A percentile compares a stretch with the other conserved stretches of the same genome.
phyloP scores from a whole-genome alignment of 2,329 filamentous ascomycete genomes.

The Aspergillus ochraceus region DNA sequence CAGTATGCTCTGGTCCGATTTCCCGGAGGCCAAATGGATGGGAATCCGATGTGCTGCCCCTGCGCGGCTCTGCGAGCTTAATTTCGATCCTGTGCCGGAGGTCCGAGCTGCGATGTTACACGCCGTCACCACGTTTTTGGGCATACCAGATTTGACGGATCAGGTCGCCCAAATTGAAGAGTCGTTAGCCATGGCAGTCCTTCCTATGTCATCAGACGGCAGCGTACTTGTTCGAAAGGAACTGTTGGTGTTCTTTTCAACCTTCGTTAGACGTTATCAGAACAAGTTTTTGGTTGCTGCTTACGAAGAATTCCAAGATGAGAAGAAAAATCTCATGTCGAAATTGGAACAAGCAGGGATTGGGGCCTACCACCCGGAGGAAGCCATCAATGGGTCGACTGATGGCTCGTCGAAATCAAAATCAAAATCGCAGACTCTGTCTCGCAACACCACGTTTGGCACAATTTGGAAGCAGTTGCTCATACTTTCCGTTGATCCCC shows the following conservation, averaged over 20 bases:
- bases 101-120: slow-evolving; percentile 92
- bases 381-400: slow-evolving; percentile 20
- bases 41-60: slow-evolving; percentile 89
- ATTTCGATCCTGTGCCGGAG: slow-evolving; percentile 84
- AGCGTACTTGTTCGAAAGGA: slow-evolving; percentile 94
- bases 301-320: slow-evolving; percentile 85
- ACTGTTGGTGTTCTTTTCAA: slow-evolving; percentile 87
- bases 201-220: slow-evolving; percentile 91
- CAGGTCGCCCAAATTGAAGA: slow-evolving; percentile 91
- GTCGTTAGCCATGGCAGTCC: slow-evolving; percentile 80
- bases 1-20: slow-evolving; percentile 89
- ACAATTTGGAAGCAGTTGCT: slow-evolving; percentile 93
- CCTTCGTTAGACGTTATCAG: slow-evolving; percentile 86
- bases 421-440: slow-evolving; percentile 42
- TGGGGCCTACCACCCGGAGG: slow-evolving; percentile 20
- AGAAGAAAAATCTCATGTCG: slow-evolving; percentile 67
- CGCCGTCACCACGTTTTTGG: slow-evolving; percentile 89
- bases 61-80: slow-evolving; percentile 74
- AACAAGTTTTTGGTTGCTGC: slow-evolving; percentile 89
- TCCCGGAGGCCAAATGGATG: slow-evolving; percentile 90
- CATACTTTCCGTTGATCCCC: slow-evolving; percentile 88
- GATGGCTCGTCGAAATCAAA: slow-evolving; percentile 23
- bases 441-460: slow-evolving; percentile 87
- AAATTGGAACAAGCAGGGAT: slow-evolving; percentile 45
- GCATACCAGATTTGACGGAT: slow-evolving; percentile 87